Evolutionary conservation across 805 yeast species (phyloP).

Genomic region (Kluyveromyces nonfermentans): DNA sequence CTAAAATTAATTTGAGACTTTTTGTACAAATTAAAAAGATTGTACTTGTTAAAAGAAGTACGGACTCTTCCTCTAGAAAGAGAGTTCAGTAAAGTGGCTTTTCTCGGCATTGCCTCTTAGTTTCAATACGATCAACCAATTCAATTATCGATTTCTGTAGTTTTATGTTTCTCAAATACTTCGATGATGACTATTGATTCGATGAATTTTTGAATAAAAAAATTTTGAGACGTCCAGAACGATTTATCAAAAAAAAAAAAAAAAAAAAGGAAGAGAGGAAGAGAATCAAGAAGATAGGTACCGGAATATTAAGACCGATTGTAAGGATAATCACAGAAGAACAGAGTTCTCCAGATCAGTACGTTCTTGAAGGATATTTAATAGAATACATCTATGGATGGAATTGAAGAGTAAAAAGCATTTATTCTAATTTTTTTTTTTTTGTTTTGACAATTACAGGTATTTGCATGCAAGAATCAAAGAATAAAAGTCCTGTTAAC

Average conservation of each 20-base stretch:
- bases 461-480: neutral
- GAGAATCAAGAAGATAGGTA: neutral
- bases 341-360: neutral
- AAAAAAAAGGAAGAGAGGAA: too few species aligned
- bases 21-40: conserved; percentile 80
- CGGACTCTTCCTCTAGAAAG: conserved; percentile 66
- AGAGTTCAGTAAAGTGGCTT: conserved; percentile 46
- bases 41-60: conserved; percentile 85
- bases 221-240: neutral
- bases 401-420: too few species aligned
- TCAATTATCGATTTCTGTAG: neutral
- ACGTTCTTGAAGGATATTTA: too few species aligned
- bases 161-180: neutral
- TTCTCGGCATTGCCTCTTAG: conserved; percentile 44
- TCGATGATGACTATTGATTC: neutral
- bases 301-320: too few species aligned
- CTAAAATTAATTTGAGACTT: conserved; percentile 47
- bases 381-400: neutral
- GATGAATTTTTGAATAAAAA: neutral
- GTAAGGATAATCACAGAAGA: too few species aligned
- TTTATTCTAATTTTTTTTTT: too few species aligned
- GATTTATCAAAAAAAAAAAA: neutral
- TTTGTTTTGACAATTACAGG: too few species aligned
- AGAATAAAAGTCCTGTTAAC: conserved; percentile 7
- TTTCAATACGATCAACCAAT: neutral